Evolutionary conservation across 305 asterid species (phyloP), one percentile per base, ranked within the genome.

Genomic region (Fraxinus angustifolia): DNA sequence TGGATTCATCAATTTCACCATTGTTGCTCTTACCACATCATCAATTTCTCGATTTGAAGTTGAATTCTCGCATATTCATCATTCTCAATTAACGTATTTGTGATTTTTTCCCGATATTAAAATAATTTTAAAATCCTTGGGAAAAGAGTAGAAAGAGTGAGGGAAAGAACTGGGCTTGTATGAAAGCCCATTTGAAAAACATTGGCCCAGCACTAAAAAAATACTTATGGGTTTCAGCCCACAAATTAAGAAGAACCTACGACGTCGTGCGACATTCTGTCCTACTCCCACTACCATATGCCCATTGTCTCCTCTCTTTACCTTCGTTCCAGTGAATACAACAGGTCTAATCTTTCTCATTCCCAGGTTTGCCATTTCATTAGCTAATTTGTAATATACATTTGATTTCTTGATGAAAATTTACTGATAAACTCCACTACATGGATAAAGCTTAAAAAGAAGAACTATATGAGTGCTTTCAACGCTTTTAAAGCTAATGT

Each of bases 401-500:
- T 74, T 38, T 11, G 16, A 26, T 65, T 74, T 56, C 35, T 74
- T 74, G 10, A 10, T 36, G 78, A 23, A n/a, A 40, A 56, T 35
- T 67, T 30, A 34, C 80, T 68, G 50, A 33, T 36, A 31, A 70
- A 28, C 58, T 36, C 19, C 71, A 83, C 53, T 77, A 33, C 74
- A 83, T 87, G 81, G 48, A 62, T 82, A 76, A 40, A 62, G 34
- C 31, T 31, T 33, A 42, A 79, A 78, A 40, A 53, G 70, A 60
- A 16, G 35, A 56, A 78, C 82, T 78, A 84, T 73, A 94, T 94
- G 98, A 96, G 97, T 81, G 97, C 97, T 75, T 96, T 87, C 91
- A 93, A 89, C 8, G 95, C 94, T 45, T 96, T 92, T 38, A 94
- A 91, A 90, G 91, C 99, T 11, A 89, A 88, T 78, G 91, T 89